phyloP scores from a whole-genome alignment of 1,284 basidiomycete genomes.

The Sanguinoderma infundibulare region DNA sequence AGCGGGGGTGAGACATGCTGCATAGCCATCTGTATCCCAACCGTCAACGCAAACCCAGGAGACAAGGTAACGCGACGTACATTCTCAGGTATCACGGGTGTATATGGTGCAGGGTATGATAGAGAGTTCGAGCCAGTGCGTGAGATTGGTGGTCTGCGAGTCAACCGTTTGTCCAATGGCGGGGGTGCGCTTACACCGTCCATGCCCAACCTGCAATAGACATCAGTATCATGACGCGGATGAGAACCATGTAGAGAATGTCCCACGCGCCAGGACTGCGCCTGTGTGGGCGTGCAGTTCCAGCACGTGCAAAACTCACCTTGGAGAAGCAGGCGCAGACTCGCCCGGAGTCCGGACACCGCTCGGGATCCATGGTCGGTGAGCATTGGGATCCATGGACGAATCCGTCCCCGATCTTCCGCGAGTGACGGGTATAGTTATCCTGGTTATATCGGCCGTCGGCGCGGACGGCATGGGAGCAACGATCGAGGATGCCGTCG shows the following conservation, averaged over 20 bases:
- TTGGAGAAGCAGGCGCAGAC: constrained; percentile 25
- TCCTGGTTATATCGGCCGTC: constrained; percentile 29
- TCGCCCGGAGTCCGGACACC: constrained; percentile 25
- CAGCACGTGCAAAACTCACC: constrained; percentile 19
- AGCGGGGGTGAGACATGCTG: constrained; percentile 39
- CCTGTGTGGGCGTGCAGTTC: no score
- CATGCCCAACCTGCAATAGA: constrained; percentile 13
- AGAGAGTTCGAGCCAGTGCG: constrained; percentile 45
- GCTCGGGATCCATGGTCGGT: constrained; percentile 32
- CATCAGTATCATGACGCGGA: neutral
- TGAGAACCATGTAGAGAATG: neutral
- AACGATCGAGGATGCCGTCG: constrained; percentile 26
- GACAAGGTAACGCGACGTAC: constrained; percentile 35
- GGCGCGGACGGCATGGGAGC: constrained; percentile 29
- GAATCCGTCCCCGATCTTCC: constrained; percentile 32
- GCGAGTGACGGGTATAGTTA: constrained; percentile 29
- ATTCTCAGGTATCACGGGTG: constrained; percentile 46
- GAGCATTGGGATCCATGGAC: constrained; percentile 23
- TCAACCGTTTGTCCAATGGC: constrained; percentile 38
- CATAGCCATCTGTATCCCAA: constrained; percentile 30
- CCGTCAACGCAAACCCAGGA: neutral
- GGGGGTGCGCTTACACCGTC: constrained; percentile 22
- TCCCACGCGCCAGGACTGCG: neutral
- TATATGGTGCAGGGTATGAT: constrained; percentile 37
- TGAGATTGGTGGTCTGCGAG: constrained; percentile 41